A percentile compares a stretch with the other conserved stretches of the same genome.
Evolutionary conservation across 2,329 filamentous ascomycete genomes (phyloP).

Genomic region (Fusarium ramigenum): DNA sequence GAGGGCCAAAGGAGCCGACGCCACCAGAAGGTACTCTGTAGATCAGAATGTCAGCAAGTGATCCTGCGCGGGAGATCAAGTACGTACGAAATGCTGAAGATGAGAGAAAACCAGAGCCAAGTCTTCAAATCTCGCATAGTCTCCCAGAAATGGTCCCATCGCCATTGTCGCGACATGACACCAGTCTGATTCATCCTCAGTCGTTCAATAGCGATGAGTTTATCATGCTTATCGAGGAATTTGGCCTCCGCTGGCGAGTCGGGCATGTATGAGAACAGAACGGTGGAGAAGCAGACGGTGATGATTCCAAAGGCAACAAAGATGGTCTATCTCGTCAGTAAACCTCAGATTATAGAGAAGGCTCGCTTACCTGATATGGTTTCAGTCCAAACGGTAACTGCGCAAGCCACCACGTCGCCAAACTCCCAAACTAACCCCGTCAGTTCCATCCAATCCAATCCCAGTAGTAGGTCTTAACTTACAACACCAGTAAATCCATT

Average conservation of each 20-base stretch:
- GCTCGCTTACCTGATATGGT: slow-evolving; percentile 18
- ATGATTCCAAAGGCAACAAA: slow-evolving; percentile 49
- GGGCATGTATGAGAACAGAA: slow-evolving; percentile 68
- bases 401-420: slow-evolving; percentile 33
- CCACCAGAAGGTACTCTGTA: slow-evolving; percentile 63
- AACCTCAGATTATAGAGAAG: accelerated
- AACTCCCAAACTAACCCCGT: slow-evolving; percentile 22
- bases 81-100: slow-evolving; percentile 62
- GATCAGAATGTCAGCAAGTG: background rate
- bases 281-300: slow-evolving; percentile 56
- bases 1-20: slow-evolving; percentile 66
- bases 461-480: background rate
- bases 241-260: slow-evolving; percentile 70
- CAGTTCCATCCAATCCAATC: accelerated
- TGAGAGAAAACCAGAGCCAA: slow-evolving; percentile 55
- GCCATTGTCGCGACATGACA: slow-evolving; percentile 51
- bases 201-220: slow-evolving; percentile 66
- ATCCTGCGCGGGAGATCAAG: accelerated
- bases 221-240: slow-evolving; percentile 65
- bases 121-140: slow-evolving; percentile 53
- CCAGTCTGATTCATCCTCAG: slow-evolving; percentile 61
- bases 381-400: slow-evolving; percentile 24
- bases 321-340: slow-evolving; percentile 27
- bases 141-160: slow-evolving; percentile 54
- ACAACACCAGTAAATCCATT: slow-evolving; percentile 30